Evolutionary conservation across 164 flowering plant species (phyloP).

Genomic region (Liriodendron chinense): DNA sequence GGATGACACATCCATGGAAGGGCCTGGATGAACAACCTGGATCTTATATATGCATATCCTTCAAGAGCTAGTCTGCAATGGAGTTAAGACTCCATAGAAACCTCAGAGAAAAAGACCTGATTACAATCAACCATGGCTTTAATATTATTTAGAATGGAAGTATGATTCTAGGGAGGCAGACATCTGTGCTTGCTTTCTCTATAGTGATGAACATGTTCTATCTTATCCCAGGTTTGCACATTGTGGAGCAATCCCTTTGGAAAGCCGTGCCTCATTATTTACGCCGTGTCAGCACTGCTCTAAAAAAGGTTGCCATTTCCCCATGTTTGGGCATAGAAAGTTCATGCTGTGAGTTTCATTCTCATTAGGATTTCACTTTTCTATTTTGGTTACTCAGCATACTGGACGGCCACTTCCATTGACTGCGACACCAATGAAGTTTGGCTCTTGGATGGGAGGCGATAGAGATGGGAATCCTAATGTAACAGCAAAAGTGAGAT

Average conservation of each 20-base stretch:
- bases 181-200: not conserved
- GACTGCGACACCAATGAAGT: conserved; percentile 85
- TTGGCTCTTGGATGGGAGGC: conserved; percentile 99
- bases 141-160: not conserved
- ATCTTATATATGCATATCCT: not conserved
- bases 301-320: conserved; percentile 62
- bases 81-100: not conserved
- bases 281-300: conserved; percentile 89
- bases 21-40: not conserved
- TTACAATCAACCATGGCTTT: not conserved
- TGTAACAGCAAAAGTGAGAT: conserved; percentile 81
- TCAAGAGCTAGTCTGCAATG: not conserved
- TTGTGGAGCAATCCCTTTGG: conserved; percentile 98
- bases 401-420: conserved; percentile 90
- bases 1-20: not conserved
- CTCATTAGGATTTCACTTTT: conserved; percentile 3
- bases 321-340: not conserved
- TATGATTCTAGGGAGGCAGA: not conserved
- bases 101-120: not conserved
- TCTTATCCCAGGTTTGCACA: conserved; percentile 60
- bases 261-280: conserved; percentile 89
- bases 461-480: conserved; percentile 99
- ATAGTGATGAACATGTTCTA: not conserved
- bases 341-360: conserved; percentile 1
- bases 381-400: conserved; percentile 41